Evolutionary conservation across 2,329 filamentous ascomycete species (phyloP).

Genomic region (Pyricularia sp.): DNA sequence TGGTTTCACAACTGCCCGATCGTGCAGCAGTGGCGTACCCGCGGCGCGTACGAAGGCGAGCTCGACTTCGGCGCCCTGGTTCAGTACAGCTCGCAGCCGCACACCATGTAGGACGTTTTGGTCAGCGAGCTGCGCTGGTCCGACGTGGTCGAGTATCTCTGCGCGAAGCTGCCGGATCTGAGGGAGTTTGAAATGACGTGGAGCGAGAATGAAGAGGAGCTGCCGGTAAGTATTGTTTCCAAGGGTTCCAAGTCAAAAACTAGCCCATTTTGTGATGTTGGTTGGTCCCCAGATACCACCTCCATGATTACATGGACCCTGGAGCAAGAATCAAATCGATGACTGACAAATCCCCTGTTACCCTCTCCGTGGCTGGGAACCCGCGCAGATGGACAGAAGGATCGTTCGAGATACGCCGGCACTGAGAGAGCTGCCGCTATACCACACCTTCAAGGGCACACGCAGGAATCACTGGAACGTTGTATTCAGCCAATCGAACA

Average conservation of each 20-base stretch:
- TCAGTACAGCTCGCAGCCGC: background rate
- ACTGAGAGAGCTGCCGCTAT: background rate
- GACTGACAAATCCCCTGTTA: background rate
- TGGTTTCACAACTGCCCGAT: background rate
- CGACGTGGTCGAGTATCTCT: background rate
- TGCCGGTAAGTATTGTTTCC: background rate
- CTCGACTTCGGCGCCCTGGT: background rate
- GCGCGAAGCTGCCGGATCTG: background rate
- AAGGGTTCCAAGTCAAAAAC: background rate
- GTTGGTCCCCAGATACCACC: background rate
- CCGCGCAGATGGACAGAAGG: background rate
- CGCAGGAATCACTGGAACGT: background rate
- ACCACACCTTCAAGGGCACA: background rate
- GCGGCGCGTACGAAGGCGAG: background rate
- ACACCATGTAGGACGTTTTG: background rate
- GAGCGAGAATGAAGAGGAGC: background rate
- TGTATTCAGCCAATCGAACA: background rate
- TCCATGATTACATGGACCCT: background rate
- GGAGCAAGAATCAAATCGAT: background rate
- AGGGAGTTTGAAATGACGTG: background rate
- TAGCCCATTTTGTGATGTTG: background rate
- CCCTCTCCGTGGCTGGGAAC: background rate
- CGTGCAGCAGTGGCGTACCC: background rate
- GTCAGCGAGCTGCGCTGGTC: background rate
- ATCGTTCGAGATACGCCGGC: background rate